Evolutionary conservation across 495 filamentous ascomycete species (phyloP).

Genomic region (Penicillium crystallinum): DNA sequence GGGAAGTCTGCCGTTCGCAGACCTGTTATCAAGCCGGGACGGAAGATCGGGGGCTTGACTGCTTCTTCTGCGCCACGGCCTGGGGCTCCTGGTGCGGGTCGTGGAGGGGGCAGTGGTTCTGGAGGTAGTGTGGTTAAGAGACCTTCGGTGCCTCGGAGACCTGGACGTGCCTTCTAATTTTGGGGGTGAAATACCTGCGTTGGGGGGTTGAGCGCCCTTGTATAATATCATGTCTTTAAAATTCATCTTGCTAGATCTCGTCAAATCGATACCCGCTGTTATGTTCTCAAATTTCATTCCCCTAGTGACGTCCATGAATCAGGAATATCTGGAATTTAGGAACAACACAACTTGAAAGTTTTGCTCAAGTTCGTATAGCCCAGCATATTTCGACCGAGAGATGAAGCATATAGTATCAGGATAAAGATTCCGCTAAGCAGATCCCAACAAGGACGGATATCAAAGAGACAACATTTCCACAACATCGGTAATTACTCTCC

Average conservation of each 20-base stretch:
- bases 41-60: constrained; percentile 39
- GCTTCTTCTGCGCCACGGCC: constrained; percentile 46
- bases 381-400: neutral
- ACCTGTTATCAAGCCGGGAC: constrained; percentile 31
- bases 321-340: too few relatives aligned
- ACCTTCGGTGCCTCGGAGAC: constrained; percentile 49
- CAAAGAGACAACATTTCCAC: neutral
- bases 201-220: neutral
- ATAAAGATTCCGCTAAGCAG: neutral
- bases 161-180: constrained; percentile 45
- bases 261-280: constrained; percentile 7
- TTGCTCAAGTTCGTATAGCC: too few relatives aligned
- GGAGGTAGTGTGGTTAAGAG: constrained; percentile 54
- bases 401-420: neutral
- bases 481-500: constrained; percentile 6
- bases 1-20: constrained; percentile 33
- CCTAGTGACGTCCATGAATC: too few relatives aligned
- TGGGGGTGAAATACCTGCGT: neutral
- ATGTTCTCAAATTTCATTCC: too few relatives aligned
- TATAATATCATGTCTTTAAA: neutral
- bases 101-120: constrained; percentile 35
- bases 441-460: neutral
- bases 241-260: constrained; percentile 1
- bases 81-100: constrained; percentile 32
- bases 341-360: too few relatives aligned